Evolutionary conservation across 345 rosid genomes (phyloP).

Genomic region (Rhodomyrtus tomentosa): DNA sequence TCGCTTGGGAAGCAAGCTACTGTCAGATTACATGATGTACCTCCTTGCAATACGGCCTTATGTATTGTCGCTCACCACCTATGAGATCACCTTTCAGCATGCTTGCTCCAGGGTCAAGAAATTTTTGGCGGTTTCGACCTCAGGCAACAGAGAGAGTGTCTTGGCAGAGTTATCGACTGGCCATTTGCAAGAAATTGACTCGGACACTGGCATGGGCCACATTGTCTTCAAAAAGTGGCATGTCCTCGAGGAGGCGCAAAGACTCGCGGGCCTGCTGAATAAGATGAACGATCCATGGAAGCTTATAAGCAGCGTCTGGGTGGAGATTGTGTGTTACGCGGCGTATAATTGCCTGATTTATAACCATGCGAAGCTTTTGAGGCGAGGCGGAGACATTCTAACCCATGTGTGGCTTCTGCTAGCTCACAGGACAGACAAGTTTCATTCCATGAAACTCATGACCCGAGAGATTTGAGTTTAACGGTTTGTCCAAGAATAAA

Average conservation of each 20-base stretch:
- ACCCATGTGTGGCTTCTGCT: constrained; percentile 1
- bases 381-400: background rate
- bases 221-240: background rate
- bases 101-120: background rate
- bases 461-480: background rate
- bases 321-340: constrained; percentile 6
- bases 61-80: background rate
- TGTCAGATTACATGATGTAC: constrained; percentile 8
- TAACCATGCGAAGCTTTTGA: background rate
- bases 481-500: background rate
- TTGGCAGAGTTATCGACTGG: background rate
- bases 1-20: background rate
- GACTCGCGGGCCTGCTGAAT: background rate
- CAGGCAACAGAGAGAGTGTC: background rate
- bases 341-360: background rate
- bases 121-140: background rate
- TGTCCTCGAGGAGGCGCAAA: background rate
- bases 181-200: background rate
- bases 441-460: background rate
- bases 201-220: background rate
- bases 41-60: background rate
- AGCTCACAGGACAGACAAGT: constrained; percentile 1
- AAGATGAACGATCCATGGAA: background rate
- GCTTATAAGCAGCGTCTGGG: constrained; percentile 2
- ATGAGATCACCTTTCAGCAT: background rate